phyloP scores from a whole-genome alignment of 306 rosid genomes.

The Cucumis cinereus region DNA sequence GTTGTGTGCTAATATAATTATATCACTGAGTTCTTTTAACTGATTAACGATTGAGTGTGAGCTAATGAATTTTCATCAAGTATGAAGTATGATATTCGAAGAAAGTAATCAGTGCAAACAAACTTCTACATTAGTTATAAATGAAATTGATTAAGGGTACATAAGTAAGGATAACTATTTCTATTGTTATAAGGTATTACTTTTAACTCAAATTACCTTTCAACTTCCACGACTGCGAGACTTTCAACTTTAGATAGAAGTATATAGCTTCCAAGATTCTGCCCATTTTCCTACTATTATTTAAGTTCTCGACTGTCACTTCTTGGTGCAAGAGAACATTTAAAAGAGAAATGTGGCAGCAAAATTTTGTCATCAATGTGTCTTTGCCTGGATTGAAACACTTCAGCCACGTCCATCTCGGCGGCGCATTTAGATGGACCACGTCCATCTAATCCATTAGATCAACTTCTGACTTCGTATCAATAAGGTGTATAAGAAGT shows the following conservation, averaged over 20 bases:
- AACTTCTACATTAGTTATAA: too few species aligned
- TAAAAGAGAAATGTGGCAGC: slow-evolving; percentile 38
- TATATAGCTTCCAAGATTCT: neutral
- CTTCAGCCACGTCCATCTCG: slow-evolving; percentile 51
- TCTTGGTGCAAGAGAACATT: slow-evolving; percentile 29
- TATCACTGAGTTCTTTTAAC: neutral
- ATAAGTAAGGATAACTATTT: too few species aligned
- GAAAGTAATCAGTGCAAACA: too few species aligned
- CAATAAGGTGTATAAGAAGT: too few species aligned
- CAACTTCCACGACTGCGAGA: neutral
- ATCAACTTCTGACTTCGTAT: too few species aligned
- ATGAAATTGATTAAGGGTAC: too few species aligned
- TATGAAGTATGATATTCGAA: neutral
- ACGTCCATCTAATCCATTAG: slow-evolving; percentile 1
- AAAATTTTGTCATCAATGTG: slow-evolving; percentile 67
- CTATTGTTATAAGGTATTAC: too few species aligned
- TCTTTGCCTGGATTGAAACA: slow-evolving; percentile 69
- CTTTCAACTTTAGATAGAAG: neutral
- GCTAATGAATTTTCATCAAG: neutral
- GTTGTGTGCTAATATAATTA: neutral
- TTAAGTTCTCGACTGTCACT: neutral
- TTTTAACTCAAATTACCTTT: neutral
- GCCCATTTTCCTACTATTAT: neutral
- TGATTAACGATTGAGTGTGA: neutral
- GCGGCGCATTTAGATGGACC: slow-evolving; percentile 84